A percentile compares a stretch with the other conserved stretches of the same genome.
These are phyloP conservation scores for Inonotus obliquus DNA, from an alignment of 1,284 basidiomycete species.

Conservation along the genomic window DNA sequence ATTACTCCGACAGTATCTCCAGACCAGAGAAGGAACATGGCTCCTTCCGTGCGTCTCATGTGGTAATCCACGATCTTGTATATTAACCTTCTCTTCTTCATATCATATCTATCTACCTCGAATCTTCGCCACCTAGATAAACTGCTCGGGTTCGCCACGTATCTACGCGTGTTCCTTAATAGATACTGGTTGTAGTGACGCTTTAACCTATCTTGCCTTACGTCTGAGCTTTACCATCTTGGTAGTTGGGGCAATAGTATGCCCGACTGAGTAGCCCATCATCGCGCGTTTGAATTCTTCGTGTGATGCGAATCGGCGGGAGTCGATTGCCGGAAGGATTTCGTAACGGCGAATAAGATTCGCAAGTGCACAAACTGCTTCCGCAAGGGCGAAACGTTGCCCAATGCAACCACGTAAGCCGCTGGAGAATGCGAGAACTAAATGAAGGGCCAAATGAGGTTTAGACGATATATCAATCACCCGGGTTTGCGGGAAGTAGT, in stretches of 20 bases:
- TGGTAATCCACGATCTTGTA: neutral
- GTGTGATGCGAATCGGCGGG: conserved; percentile 11
- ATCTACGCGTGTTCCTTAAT: neutral
- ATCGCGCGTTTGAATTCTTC: conserved; percentile 28
- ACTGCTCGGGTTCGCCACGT: neutral
- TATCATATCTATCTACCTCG: neutral
- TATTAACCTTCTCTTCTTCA: neutral
- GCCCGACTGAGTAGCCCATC: conserved; percentile 28
- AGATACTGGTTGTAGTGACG: neutral
- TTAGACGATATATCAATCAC: neutral
- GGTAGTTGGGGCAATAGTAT: conserved; percentile 29
- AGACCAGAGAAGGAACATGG: neutral
- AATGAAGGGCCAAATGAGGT: neutral
- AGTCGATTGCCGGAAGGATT: conserved; percentile 27
- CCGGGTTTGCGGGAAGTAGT: neutral
- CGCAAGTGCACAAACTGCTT: conserved; percentile 34
- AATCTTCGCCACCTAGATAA: neutral
- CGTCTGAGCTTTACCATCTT: conserved; percentile 22
- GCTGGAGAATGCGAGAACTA: conserved; percentile 36
- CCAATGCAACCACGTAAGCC: conserved; percentile 44
- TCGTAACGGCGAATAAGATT: conserved; percentile 29
- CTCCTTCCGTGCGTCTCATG: neutral
- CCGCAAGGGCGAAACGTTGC: conserved; percentile 33
- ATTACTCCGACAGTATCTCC: neutral
- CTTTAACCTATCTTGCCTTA: neutral